These are phyloP conservation scores for Chionographis japonica DNA, from an alignment of 106 monocot genomes.

Conservation along the genomic window DNA sequence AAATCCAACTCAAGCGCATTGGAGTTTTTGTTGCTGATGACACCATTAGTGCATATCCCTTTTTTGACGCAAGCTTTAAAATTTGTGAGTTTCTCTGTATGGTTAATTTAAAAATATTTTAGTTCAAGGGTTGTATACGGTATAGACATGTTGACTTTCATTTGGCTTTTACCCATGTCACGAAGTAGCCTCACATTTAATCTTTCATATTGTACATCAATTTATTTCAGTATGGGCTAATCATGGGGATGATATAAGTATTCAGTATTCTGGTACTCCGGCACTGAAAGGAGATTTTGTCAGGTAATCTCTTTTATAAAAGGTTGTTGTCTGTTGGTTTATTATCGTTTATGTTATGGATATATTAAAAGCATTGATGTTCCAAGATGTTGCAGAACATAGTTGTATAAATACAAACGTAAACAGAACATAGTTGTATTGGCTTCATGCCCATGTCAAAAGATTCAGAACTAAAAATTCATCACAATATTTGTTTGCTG, in stretches of 20 bases:
- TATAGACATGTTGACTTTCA: too few relatives aligned
- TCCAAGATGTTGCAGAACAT: too few relatives aligned
- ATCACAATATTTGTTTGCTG: too few relatives aligned
- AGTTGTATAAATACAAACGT: too few relatives aligned
- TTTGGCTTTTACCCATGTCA: not conserved
- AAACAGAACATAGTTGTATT: too few relatives aligned
- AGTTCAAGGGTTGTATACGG: too few relatives aligned
- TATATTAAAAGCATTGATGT: too few relatives aligned
- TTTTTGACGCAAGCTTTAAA: slow-evolving; percentile 85
- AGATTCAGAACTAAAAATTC: too few relatives aligned
- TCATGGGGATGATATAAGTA: slow-evolving; percentile 99
- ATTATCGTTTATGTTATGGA: too few relatives aligned
- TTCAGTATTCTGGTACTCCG: slow-evolving; percentile 95
- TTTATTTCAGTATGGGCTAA: slow-evolving; percentile 89
- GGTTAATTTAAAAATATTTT: not conserved
- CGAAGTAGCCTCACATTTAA: not conserved
- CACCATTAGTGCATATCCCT: slow-evolving; percentile 39
- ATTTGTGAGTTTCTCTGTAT: slow-evolving; percentile 52
- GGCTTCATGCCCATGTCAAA: too few relatives aligned
- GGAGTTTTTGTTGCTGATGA: slow-evolving; percentile 55
- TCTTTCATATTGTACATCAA: not conserved
- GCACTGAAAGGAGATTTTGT: slow-evolving; percentile 99
- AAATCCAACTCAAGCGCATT: slow-evolving; percentile 60
- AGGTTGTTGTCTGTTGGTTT: not conserved
- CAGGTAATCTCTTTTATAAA: slow-evolving; percentile 38